phyloP scores from a whole-genome alignment of 441 rosid genomes.

The Gossypium davidsonii region DNA sequence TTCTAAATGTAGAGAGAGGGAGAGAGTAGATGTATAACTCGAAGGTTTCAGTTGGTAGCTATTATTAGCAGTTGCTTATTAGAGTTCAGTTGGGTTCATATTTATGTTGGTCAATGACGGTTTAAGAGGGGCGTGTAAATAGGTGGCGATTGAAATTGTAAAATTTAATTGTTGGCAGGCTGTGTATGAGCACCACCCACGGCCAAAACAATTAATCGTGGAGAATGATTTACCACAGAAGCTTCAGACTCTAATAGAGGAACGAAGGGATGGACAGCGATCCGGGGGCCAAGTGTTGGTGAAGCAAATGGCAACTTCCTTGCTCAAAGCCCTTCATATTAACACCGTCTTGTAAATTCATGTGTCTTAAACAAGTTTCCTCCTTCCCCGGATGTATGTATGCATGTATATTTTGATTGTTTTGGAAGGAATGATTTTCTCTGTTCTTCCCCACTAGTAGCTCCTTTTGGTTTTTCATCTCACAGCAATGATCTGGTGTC shows the following conservation, averaged over 20 bases:
- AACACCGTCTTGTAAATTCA: conserved; percentile 49
- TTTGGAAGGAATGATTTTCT: neutral
- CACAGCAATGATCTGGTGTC: neutral
- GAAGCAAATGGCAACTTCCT: conserved; percentile 96
- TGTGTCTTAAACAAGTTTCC: neutral
- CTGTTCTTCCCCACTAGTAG: neutral
- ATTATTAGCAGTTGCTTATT: neutral
- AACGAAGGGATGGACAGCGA: conserved; percentile 88
- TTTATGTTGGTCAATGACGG: neutral
- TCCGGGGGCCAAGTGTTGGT: conserved; percentile 95
- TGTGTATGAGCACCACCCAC: conserved; percentile 96
- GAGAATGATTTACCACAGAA: conserved; percentile 89
- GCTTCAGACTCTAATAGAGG: conserved; percentile 81
- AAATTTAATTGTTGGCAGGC: conserved; percentile 39
- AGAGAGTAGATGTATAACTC: no score
- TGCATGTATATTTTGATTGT: conserved; percentile 12
- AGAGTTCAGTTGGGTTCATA: neutral
- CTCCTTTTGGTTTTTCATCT: neutral
- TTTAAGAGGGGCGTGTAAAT: neutral
- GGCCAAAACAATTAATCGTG: conserved; percentile 92
- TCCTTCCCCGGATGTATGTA: neutral
- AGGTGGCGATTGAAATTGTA: neutral
- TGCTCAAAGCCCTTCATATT: conserved; percentile 70
- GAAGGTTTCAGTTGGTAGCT: neutral
- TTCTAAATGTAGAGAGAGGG: no score